These are phyloP conservation scores for Yarrowia divulgata DNA, from an alignment of 805 yeast species.

Conservation along the genomic window DNA sequence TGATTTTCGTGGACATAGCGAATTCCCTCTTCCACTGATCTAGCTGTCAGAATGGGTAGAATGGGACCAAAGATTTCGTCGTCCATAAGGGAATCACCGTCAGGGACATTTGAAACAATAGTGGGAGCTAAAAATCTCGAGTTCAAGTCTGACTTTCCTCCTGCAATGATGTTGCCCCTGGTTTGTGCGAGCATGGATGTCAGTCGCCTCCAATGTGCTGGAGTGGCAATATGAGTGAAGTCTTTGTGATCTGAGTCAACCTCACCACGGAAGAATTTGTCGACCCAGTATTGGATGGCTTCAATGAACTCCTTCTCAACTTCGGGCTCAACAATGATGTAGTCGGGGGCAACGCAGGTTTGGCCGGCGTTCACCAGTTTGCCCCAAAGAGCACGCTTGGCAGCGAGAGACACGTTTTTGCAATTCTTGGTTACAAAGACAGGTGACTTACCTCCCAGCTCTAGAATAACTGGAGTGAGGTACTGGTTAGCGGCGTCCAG, in stretches of 20 bases:
- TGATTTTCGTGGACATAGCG: constrained; percentile 54
- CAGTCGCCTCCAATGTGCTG: constrained; percentile 60
- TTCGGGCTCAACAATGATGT: constrained; percentile 67
- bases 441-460: constrained; percentile 94
- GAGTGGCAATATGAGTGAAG: constrained; percentile 68
- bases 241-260: constrained; percentile 44
- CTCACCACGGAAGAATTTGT: constrained; percentile 52
- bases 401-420: constrained; percentile 47
- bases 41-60: constrained; percentile 70
- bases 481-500: constrained; percentile 81
- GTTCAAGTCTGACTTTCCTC: constrained; percentile 46
- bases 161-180: constrained; percentile 44
- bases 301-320: constrained; percentile 61
- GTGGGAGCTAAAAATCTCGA: constrained; percentile 73
- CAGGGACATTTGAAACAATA: constrained; percentile 63
- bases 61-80: constrained; percentile 85
- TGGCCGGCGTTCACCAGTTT: constrained; percentile 85
- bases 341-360: constrained; percentile 90
- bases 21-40: constrained; percentile 45
- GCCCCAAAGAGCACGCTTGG: constrained; percentile 80
- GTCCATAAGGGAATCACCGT: constrained; percentile 74
- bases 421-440: constrained; percentile 53
- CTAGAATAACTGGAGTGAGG: constrained; percentile 80
- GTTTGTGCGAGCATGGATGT: constrained; percentile 51
- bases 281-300: constrained; percentile 53